Evolutionary conservation across 163 green algal genomes (phyloP).

Genomic region (Smithsoniella earleae): DNA sequence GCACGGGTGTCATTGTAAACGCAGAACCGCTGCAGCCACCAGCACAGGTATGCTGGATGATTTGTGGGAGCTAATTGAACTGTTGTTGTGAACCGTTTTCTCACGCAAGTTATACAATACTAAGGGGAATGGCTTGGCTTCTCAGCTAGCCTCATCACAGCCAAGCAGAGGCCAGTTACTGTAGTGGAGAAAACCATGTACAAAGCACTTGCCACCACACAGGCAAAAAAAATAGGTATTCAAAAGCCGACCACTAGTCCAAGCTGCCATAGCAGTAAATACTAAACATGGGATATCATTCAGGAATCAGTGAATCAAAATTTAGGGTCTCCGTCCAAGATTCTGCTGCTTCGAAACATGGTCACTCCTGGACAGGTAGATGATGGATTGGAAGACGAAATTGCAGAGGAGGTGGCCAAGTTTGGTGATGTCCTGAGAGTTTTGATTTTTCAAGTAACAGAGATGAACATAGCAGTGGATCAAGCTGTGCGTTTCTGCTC

Average conservation of each 20-base stretch:
- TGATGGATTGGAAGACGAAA: constrained; percentile 80
- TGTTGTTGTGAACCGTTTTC: too few species aligned
- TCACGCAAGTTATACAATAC: too few species aligned
- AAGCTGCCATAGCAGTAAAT: background rate
- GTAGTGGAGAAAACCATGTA: background rate
- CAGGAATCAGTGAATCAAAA: background rate
- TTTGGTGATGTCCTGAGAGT: constrained; percentile 56
- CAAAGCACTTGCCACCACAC: background rate
- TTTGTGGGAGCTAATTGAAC: background rate
- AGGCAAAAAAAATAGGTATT: background rate
- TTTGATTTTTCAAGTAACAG: constrained; percentile 85
- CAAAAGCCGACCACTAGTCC: background rate
- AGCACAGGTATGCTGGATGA: constrained; percentile 2
- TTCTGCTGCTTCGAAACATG: constrained; percentile 83
- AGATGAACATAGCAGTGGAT: constrained; percentile 50
- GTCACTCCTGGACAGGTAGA: constrained; percentile 80
- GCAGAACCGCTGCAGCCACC: constrained; percentile 33
- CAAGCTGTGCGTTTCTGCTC: constrained; percentile 58
- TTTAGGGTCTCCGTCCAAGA: constrained; percentile 46
- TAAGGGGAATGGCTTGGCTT: too few species aligned
- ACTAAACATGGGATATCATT: background rate
- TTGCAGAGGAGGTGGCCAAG: constrained; percentile 53
- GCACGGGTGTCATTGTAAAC: constrained; percentile 56
- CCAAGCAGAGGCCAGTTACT: too few species aligned
- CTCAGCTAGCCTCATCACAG: too few species aligned